phyloP scores from a whole-genome alignment of 768 basidiomycete genomes.

The Mycena vitilis region DNA sequence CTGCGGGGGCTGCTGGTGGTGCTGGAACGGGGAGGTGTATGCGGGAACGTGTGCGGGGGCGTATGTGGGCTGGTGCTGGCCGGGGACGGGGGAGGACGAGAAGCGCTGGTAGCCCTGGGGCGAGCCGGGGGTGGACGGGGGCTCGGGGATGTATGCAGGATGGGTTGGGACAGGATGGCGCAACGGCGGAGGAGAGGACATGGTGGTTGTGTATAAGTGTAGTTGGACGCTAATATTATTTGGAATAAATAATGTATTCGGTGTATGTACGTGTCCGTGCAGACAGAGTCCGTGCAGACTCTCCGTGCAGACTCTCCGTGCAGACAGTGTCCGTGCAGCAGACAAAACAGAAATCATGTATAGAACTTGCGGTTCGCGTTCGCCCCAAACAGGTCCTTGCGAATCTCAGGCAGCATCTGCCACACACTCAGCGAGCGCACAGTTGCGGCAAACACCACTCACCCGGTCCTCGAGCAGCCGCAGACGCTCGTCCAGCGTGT shows the following conservation, averaged over 20 bases:
- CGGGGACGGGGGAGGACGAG: constrained; percentile 62
- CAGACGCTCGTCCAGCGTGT: constrained; percentile 93
- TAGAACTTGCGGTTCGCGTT: constrained; percentile 96
- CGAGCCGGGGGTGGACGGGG: constrained; percentile 79
- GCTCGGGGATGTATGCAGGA: constrained; percentile 86
- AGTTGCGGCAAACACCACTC: constrained; percentile 38
- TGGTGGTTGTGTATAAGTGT: constrained; percentile 4
- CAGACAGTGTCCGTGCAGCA: too few species aligned
- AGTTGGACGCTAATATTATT: too few species aligned
- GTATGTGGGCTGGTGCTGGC: constrained; percentile 40
- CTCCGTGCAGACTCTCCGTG: too few species aligned
- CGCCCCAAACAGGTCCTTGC: constrained; percentile 86
- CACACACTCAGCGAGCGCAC: neutral
- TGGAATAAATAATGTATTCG: constrained; percentile 10
- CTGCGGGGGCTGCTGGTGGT: constrained; percentile 50
- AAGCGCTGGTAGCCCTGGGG: constrained; percentile 83
- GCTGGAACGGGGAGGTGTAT: constrained; percentile 63
- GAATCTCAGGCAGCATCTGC: constrained; percentile 96
- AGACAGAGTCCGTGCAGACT: too few species aligned
- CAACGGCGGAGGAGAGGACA: constrained; percentile 78
- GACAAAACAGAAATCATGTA: constrained; percentile 60
- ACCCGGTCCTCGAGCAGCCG: constrained; percentile 91
- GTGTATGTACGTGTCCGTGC: constrained; percentile 16
- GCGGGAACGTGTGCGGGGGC: constrained; percentile 54
- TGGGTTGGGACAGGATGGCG: constrained; percentile 92